Evolutionary conservation across 305 asterid genomes (phyloP).

Genomic region (Lippia alba): DNA sequence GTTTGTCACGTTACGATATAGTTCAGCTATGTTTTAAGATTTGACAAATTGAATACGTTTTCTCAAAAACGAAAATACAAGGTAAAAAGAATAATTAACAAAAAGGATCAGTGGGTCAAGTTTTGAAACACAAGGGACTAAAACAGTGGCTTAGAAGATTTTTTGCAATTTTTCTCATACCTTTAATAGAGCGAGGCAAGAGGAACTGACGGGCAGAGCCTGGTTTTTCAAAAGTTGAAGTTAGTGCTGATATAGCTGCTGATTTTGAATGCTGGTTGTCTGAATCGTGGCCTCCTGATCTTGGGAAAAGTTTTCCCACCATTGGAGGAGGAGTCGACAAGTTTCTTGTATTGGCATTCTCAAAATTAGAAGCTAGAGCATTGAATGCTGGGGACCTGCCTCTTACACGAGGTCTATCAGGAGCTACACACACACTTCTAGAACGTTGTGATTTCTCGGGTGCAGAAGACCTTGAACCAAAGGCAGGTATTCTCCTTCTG

Average conservation of each 20-base stretch:
- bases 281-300: slow-evolving; percentile 65
- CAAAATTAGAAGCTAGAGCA: slow-evolving; percentile 91
- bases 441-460: slow-evolving; percentile 92
- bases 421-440: slow-evolving; percentile 86
- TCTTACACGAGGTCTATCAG: slow-evolving; percentile 88
- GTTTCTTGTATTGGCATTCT: slow-evolving; percentile 77
- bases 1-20: no score
- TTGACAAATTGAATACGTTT: no score
- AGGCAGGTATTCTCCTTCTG: slow-evolving; percentile 72
- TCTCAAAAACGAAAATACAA: no score
- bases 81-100: neutral
- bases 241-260: slow-evolving; percentile 75
- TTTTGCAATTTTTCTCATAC: slow-evolving; percentile 35
- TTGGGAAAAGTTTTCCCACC: slow-evolving; percentile 79
- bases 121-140: no score
- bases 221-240: slow-evolving; percentile 63
- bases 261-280: slow-evolving; percentile 63
- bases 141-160: no score
- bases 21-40: no score
- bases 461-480: slow-evolving; percentile 72
- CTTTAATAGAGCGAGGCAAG: slow-evolving; percentile 76
- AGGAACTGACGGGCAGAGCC: slow-evolving; percentile 54
- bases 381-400: slow-evolving; percentile 99
- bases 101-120: neutral
- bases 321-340: slow-evolving; percentile 96